phyloP scores from a whole-genome alignment of 441 rosid species.

The Pelargonium citronellum region DNA sequence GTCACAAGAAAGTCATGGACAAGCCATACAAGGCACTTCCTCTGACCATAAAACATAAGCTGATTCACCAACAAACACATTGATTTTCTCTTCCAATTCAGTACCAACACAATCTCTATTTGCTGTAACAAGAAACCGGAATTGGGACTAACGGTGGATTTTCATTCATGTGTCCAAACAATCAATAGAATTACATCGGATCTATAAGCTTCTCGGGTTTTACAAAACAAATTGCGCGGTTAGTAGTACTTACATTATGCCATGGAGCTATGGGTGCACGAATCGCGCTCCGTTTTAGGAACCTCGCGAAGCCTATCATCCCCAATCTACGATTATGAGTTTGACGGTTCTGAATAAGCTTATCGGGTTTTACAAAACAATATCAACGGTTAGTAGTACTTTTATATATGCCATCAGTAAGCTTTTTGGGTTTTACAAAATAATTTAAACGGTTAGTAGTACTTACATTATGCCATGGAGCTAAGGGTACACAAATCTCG shows the following conservation, averaged over 20 bases:
- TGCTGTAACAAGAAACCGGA: too few species aligned
- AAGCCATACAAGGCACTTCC: too few species aligned
- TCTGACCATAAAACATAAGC: too few species aligned
- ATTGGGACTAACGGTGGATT: neutral
- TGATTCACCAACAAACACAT: too few species aligned
- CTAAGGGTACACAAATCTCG: neutral
- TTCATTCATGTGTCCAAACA: neutral
- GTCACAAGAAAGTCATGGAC: too few species aligned
- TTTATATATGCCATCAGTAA: neutral
- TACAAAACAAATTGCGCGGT: neutral
- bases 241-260: constrained; percentile 4
- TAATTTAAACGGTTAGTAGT: neutral
- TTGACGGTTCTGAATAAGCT: constrained; percentile 12
- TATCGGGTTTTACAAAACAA: too few species aligned
- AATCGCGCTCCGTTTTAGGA: neutral
- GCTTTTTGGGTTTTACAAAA: neutral
- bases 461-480: constrained; percentile 10
- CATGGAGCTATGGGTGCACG: neutral
- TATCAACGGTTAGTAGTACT: neutral
- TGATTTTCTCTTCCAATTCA: too few species aligned
- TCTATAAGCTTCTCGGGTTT: neutral
- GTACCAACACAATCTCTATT: too few species aligned
- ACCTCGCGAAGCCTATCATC: too few species aligned
- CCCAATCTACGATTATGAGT: too few species aligned
- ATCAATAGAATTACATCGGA: neutral